Evolutionary conservation across 352 stramenopile species (phyloP).

Genomic region (Phytophthora idaei): DNA sequence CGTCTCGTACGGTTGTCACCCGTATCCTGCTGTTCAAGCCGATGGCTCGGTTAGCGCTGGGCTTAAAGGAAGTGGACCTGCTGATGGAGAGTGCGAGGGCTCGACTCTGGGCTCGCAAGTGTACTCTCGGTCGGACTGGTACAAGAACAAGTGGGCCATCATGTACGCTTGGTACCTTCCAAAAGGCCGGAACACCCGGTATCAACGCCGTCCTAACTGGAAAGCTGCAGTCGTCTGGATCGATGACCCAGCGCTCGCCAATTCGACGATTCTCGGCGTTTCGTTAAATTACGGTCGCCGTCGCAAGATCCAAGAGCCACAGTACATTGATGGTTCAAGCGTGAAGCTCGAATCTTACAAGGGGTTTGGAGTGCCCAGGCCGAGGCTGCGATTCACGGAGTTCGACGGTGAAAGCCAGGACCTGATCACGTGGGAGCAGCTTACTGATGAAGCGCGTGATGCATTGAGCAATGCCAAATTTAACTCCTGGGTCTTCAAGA

Average conservation of each 20-base stretch:
- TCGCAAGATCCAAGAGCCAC: conserved; percentile 6
- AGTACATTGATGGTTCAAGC: conserved; percentile 22
- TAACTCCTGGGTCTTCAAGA: neutral
- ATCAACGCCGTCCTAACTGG: conserved; percentile 38
- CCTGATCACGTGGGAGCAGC: conserved; percentile 27
- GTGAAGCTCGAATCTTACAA: conserved; percentile 27
- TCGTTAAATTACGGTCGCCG: conserved; percentile 20
- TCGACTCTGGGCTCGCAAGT: conserved; percentile 27
- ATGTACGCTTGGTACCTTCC: conserved; percentile 19
- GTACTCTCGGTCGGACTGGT: conserved; percentile 25
- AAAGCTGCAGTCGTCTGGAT: conserved; percentile 50
- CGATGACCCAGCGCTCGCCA: conserved; percentile 25
- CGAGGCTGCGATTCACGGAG: conserved; percentile 22
- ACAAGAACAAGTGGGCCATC: conserved; percentile 30
- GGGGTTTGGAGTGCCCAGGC: neutral
- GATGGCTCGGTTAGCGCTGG: conserved; percentile 5
- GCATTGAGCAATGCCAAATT: conserved; percentile 30
- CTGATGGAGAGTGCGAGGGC: conserved; percentile 10
- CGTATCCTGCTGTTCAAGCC: conserved; percentile 15
- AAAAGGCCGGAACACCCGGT: conserved; percentile 14
- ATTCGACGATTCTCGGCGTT: conserved; percentile 22
- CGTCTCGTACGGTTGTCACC: conserved; percentile 14
- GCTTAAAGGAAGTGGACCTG: neutral
- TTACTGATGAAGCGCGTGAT: conserved; percentile 9
- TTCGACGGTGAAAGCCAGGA: conserved; percentile 14